Conservation (phyloP, 345 rosid genomes). For the Arabis hirsuta region DNA sequence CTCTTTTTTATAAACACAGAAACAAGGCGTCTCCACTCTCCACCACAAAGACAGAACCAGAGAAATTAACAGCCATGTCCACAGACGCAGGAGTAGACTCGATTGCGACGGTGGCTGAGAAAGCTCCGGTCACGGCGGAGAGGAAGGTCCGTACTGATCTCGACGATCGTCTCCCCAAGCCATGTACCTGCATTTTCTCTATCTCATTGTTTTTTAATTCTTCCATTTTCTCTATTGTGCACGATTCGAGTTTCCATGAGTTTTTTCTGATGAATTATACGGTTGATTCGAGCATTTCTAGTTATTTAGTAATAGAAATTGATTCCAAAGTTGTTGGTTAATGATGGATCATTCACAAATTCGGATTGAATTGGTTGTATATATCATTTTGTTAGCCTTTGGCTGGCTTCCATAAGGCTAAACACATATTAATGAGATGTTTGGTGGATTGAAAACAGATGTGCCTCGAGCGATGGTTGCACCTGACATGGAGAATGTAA, state of each 20-base stretch:
- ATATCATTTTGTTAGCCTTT: background rate
- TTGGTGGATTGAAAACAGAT: constrained; percentile 42
- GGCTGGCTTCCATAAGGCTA: background rate
- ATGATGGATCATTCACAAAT: too few relatives aligned
- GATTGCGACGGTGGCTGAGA: constrained; percentile 51
- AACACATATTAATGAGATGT: background rate
- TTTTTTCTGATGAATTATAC: background rate
- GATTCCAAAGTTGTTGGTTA: too few relatives aligned
- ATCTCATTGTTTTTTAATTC: background rate
- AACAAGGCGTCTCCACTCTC: background rate
- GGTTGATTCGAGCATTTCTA: too few relatives aligned
- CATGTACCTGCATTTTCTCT: constrained; percentile 45
- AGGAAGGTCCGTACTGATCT: constrained; percentile 59
- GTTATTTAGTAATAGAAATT: background rate
- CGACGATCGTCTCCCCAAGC: constrained; percentile 58
- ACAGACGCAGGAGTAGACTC: constrained; percentile 45
- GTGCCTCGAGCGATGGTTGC: constrained; percentile 61
- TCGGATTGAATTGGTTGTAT: background rate
- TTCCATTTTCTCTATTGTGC: background rate
- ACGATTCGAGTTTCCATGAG: background rate
- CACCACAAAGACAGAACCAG: background rate
- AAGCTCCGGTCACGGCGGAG: constrained; percentile 57
- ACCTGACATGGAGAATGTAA: constrained; percentile 58
- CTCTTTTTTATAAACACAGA: background rate
- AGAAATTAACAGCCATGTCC: constrained; percentile 24